phyloP scores from a whole-genome alignment of 768 basidiomycete genomes.

The Trametes villosa region DNA sequence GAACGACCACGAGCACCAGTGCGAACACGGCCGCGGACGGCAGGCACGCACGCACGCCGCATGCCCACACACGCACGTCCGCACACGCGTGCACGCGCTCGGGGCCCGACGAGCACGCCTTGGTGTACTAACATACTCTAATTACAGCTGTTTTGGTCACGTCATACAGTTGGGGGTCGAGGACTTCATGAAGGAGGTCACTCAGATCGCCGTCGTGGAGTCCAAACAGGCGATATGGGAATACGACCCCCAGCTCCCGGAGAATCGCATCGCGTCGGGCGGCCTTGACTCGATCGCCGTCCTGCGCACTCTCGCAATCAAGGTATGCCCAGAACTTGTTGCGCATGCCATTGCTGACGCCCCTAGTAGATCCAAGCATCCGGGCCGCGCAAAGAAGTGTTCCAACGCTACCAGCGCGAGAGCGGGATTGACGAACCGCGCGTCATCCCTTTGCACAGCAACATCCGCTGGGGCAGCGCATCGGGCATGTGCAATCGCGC shows the following conservation, averaged over 20 bases:
- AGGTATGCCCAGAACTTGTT: not conserved
- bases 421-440: not conserved
- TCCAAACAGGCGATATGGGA: not conserved
- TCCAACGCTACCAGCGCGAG: not conserved
- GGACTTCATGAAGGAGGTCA: not conserved
- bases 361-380: not conserved
- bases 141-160: conserved; percentile 29
- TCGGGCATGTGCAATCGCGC: not conserved
- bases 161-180: not conserved
- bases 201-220: not conserved
- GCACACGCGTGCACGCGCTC: too few species aligned
- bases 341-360: too few species aligned
- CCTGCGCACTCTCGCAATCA: not conserved
- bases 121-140: not conserved
- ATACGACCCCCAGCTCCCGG: not conserved
- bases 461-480: not conserved
- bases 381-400: not conserved
- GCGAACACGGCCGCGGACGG: too few species aligned
- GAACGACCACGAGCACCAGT: too few species aligned
- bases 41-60: too few species aligned
- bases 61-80: too few species aligned
- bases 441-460: not conserved
- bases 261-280: not conserved
- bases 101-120: too few species aligned
- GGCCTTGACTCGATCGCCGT: not conserved